These are phyloP conservation scores for Baeospora myosura DNA, from an alignment of 1,284 basidiomycete species.

Conservation along the genomic window DNA sequence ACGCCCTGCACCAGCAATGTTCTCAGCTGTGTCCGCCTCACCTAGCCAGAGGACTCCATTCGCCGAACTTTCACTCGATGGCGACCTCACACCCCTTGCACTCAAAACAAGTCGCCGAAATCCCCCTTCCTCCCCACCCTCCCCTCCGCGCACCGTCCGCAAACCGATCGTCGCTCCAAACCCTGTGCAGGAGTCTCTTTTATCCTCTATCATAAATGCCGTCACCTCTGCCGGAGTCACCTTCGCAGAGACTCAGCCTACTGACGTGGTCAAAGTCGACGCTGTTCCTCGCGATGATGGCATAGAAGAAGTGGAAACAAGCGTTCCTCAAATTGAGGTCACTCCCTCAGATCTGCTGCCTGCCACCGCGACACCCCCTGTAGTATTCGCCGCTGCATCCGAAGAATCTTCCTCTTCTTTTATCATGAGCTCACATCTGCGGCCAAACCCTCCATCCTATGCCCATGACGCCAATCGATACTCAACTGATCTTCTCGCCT, in stretches of 20 bases:
- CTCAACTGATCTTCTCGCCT: not conserved
- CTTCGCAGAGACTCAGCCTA: too few species aligned
- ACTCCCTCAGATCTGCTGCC: not conserved
- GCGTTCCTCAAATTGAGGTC: too few species aligned
- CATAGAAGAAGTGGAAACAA: too few species aligned
- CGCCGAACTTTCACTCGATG: not conserved
- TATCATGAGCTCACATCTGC: too few species aligned
- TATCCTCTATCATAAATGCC: conserved; percentile 1
- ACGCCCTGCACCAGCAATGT: not conserved
- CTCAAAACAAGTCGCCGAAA: not conserved
- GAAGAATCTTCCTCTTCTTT: too few species aligned
- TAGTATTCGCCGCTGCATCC: too few species aligned
- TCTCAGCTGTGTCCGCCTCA: not conserved
- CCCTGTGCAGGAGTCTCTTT: conserved; percentile 7
- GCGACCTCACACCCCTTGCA: not conserved
- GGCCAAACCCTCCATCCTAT: not conserved
- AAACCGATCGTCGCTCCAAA: not conserved
- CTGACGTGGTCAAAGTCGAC: too few species aligned
- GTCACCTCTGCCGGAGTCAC: not conserved
- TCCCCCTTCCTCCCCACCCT: not conserved
- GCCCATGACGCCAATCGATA: not conserved
- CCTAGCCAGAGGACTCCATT: not conserved
- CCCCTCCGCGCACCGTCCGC: not conserved
- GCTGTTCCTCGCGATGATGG: too few species aligned
- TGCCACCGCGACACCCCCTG: too few species aligned